A percentile compares a stretch with the other conserved stretches of the same genome.
phyloP scores from a whole-genome alignment of 1,284 basidiomycete genomes.

The Ustilago loliicola region DNA sequence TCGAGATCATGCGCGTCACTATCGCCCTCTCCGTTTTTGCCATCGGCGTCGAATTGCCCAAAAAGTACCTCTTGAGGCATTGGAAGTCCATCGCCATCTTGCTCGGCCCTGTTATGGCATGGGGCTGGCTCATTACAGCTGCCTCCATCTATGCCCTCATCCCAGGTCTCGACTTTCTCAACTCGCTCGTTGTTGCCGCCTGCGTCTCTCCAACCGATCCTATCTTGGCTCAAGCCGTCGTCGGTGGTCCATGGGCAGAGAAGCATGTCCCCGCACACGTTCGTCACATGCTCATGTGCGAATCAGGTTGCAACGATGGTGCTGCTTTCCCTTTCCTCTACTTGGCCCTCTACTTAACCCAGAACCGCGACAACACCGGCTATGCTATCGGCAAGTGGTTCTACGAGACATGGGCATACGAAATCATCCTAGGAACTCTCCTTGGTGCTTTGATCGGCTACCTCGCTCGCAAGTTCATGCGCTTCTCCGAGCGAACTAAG shows the following conservation, averaged over 20 bases:
- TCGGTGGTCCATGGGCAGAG: conserved; percentile 97
- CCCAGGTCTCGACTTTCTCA: conserved; percentile 59
- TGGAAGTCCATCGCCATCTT: conserved; percentile 90
- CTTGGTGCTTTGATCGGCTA: conserved; percentile 86
- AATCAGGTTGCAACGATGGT: conserved; percentile 83
- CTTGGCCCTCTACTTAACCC: conserved; percentile 88
- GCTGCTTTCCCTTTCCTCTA: conserved; percentile 94
- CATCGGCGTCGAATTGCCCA: conserved; percentile 80
- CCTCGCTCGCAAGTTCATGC: conserved; percentile 90
- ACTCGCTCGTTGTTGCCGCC: conserved; percentile 77
- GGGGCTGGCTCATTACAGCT: conserved; percentile 87
- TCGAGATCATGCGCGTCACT: conserved; percentile 92
- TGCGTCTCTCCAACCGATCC: conserved; percentile 98
- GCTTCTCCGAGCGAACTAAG: conserved; percentile 88
- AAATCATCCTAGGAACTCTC: conserved; percentile 83
- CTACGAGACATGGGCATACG: conserved; percentile 75
- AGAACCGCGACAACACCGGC: conserved; percentile 78
- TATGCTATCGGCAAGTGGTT: conserved; percentile 73
- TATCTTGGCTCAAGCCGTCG: conserved; percentile 76
- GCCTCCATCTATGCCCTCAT: conserved; percentile 66
- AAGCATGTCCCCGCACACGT: conserved; percentile 98
- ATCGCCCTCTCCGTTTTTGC: conserved; percentile 98
- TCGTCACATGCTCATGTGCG: conserved; percentile 89
- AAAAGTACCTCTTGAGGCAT: conserved; percentile 84
- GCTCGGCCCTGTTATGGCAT: conserved; percentile 87